Conservation (phyloP, 169 alveolate genomes). For the Theileria equi region DNA sequence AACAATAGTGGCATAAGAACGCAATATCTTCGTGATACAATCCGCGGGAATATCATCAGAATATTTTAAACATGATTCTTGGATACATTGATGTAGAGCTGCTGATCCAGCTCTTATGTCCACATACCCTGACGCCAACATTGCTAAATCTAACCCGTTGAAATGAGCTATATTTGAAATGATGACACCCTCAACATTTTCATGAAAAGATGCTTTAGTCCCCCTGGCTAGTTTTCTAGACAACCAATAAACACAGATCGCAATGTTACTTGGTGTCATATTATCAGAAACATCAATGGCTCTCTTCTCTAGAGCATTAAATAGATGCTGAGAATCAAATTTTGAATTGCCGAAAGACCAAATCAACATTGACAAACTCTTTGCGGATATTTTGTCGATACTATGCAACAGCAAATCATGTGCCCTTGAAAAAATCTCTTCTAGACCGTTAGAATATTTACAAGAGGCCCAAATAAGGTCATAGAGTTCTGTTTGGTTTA, state of each 20-base stretch:
- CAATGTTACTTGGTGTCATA: slow-evolving; percentile 36
- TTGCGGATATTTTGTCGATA: slow-evolving; percentile 11
- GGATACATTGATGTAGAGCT: slow-evolving; percentile 56
- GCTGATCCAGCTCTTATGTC: slow-evolving; percentile 29
- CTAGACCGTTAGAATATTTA: slow-evolving; percentile 20
- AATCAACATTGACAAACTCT: slow-evolving; percentile 46
- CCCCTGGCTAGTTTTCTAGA: neutral
- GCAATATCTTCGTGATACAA: slow-evolving; percentile 53
- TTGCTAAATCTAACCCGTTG: slow-evolving; percentile 62
- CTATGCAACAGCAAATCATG: neutral
- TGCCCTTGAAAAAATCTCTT: slow-evolving; percentile 7
- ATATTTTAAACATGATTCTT: slow-evolving; percentile 30
- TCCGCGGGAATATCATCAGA: slow-evolving; percentile 62
- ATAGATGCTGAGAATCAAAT: slow-evolving; percentile 14
- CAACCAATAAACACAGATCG: slow-evolving; percentile 27
- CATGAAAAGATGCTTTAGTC: neutral
- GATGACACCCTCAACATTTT: slow-evolving; percentile 8
- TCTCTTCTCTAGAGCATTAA: slow-evolving; percentile 33
- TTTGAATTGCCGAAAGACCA: slow-evolving; percentile 46
- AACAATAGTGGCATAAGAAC: slow-evolving; percentile 42
- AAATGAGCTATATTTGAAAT: slow-evolving; percentile 38
- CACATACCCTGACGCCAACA: slow-evolving; percentile 49
- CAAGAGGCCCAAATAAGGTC: slow-evolving; percentile 51
- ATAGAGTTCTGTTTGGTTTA: slow-evolving; percentile 14
- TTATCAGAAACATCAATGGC: slow-evolving; percentile 15